phyloP scores from a whole-genome alignment of 2,329 filamentous ascomycete genomes.

The Phoma sp. region DNA sequence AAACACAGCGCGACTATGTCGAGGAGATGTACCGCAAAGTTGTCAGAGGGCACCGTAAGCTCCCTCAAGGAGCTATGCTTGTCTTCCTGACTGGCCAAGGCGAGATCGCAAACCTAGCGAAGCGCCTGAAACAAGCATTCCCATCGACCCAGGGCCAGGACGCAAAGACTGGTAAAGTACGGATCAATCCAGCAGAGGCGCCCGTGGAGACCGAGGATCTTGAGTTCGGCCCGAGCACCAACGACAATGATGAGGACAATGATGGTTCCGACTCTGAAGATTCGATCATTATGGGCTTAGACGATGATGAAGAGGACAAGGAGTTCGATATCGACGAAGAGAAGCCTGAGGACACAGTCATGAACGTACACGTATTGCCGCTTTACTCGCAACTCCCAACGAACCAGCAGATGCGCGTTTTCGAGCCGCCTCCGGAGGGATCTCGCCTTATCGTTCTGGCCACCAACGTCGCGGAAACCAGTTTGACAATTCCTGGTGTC shows the following conservation, averaged over 20 bases:
- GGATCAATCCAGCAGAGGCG: slow-evolving; percentile 77
- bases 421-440: slow-evolving; percentile 82
- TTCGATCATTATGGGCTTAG: slow-evolving; percentile 67
- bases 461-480: slow-evolving; percentile 97
- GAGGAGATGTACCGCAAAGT: slow-evolving; percentile 91
- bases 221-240: slow-evolving; percentile 75
- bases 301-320: slow-evolving; percentile 70
- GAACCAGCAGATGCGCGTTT: slow-evolving; percentile 88
- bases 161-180: slow-evolving; percentile 70
- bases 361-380: slow-evolving; percentile 85
- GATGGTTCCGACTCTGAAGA: slow-evolving; percentile 62
- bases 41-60: slow-evolving; percentile 82
- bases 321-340: slow-evolving; percentile 68
- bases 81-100: slow-evolving; percentile 95
- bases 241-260: slow-evolving; percentile 52
- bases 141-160: slow-evolving; percentile 56
- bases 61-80: slow-evolving; percentile 88
- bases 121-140: slow-evolving; percentile 75
- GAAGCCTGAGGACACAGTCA: slow-evolving; percentile 67
- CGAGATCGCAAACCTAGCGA: slow-evolving; percentile 86
- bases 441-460: slow-evolving; percentile 87
- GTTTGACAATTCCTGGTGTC: slow-evolving; percentile 93
- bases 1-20: slow-evolving; percentile 85
- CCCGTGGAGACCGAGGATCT: slow-evolving; percentile 87
- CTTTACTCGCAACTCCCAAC: slow-evolving; percentile 93